phyloP scores from a whole-genome alignment of 2,329 filamentous ascomycete species.

The Pyrenophora graminea region DNA sequence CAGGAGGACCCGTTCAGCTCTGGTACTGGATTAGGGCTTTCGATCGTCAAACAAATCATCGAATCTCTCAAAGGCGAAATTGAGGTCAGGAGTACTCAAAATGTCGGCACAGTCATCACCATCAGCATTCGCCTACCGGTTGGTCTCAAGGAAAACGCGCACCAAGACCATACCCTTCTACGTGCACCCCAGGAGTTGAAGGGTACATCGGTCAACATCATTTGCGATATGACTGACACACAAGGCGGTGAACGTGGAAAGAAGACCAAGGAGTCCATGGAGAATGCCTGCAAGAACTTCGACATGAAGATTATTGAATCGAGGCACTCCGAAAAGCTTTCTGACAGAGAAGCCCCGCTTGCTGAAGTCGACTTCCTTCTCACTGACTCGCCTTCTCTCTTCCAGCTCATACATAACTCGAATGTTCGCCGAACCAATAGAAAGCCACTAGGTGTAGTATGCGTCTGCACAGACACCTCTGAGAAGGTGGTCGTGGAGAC shows the following conservation, averaged over 20 bases:
- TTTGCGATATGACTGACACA: conserved; percentile 26
- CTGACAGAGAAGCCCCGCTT: conserved; percentile 15
- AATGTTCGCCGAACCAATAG: conserved; percentile 19
- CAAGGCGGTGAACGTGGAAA: conserved; percentile 28
- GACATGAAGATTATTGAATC: conserved; percentile 24
- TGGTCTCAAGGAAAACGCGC: conserved; percentile 16
- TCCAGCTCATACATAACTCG: conserved; percentile 22
- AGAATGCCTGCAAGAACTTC: conserved; percentile 30
- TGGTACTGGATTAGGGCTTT: conserved; percentile 43
- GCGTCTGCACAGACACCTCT: conserved; percentile 33
- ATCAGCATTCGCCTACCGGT: conserved; percentile 30
- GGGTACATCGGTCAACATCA: conserved; percentile 25
- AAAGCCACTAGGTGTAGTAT: conserved; percentile 30
- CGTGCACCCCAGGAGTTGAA: conserved; percentile 24
- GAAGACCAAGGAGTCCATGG: conserved; percentile 33
- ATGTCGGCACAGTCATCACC: conserved; percentile 34
- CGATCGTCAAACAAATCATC: conserved; percentile 44
- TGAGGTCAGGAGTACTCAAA: conserved; percentile 33
- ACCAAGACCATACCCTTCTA: conserved; percentile 17
- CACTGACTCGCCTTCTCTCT: conserved; percentile 32
- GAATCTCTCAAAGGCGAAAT: conserved; percentile 40
- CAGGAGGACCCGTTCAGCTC: conserved; percentile 43
- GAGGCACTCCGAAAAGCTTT: conserved; percentile 3
- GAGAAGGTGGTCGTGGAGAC: conserved; percentile 33
- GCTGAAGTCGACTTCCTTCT: conserved; percentile 30